Evolutionary conservation across 1,284 basidiomycete genomes (phyloP), one percentile per base, ranked within the genome.

Genomic region (Cryptococcus sp.): DNA sequence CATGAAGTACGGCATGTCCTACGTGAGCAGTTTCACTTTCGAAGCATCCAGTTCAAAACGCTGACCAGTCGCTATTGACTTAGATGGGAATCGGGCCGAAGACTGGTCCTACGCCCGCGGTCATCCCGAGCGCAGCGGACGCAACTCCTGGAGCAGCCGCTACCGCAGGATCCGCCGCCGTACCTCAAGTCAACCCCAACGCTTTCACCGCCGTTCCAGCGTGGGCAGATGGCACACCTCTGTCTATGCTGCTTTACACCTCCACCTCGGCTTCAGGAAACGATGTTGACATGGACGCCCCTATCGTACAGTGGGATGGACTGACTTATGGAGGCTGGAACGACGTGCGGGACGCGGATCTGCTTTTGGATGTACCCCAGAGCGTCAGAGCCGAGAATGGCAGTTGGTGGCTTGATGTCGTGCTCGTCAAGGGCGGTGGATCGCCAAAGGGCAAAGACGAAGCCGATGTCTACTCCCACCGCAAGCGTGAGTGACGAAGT

Each of bases 311-410:
- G 11, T 96, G 92, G 90, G 81, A 88, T 46, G 88, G 89, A 65
- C 84, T 97, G 51, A 88, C 86, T 0, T 93, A 88, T 68, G 91
- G 91, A 40, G 84, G 91, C 67, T 93, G 86, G 84, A 84, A 83
- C 45, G 88, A 92, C 54, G 77, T 83, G 35, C 81, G 88, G 50
- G 82, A 82, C 6, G 84, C 83, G 57, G 83, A 90, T 52, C 84
- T 87, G 54, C 80, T 87, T 52, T 80, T 95, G 47, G 81, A 85
- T 22, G 82, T 96, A 41, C 93, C 93, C 0, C 77, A 93, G 88
- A 82, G 81, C 47, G 93, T 95, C 5, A 57, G 68, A 45, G 81
- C 88, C 68, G 82, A 83, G 58, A 96, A 96, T 72, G 80, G 68
- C 1, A 88, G 86, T 15, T 78, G 78, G 68, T 96, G 88, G 87